These are phyloP conservation scores for Boletus austroedulis DNA, from an alignment of 1,284 basidiomycete species.

Conservation along the genomic window DNA sequence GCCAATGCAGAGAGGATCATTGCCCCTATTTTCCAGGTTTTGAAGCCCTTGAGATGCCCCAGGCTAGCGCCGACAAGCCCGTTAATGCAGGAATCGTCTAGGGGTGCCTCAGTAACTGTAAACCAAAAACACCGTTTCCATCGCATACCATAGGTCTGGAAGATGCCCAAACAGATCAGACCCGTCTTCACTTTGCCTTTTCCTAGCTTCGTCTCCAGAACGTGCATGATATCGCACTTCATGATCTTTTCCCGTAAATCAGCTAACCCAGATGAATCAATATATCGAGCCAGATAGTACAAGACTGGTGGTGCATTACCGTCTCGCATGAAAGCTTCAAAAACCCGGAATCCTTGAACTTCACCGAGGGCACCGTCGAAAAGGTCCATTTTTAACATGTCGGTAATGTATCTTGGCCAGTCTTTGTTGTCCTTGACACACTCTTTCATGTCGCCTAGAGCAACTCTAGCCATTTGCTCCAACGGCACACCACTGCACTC, in stretches of 20 bases:
- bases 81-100: constrained; percentile 1
- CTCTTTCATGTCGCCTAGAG: constrained; percentile 19
- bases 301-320: constrained; percentile 4
- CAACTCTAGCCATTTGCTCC: not conserved
- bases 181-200: constrained; percentile 19
- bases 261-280: constrained; percentile 15
- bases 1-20: constrained; percentile 22
- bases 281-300: too few species aligned
- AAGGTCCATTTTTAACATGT: constrained; percentile 23
- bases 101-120: not conserved
- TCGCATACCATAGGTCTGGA: constrained; percentile 17
- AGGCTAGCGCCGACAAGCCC: constrained; percentile 16
- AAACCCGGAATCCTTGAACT: constrained; percentile 31
- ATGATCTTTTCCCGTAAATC: constrained; percentile 18
- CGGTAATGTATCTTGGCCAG: constrained; percentile 16
- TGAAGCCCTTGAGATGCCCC: not conserved
- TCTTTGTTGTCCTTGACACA: constrained; percentile 1
- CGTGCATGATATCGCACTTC: constrained; percentile 10
- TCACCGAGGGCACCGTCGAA: constrained; percentile 29
- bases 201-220: constrained; percentile 20
- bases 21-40: constrained; percentile 23
- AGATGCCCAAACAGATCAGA: constrained; percentile 25
- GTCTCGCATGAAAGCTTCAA: constrained; percentile 22
- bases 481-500: not conserved
- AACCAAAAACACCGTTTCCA: not conserved